Evolutionary conservation across 2,329 filamentous ascomycete species (phyloP).

Genomic region (Cadophora sp.): DNA sequence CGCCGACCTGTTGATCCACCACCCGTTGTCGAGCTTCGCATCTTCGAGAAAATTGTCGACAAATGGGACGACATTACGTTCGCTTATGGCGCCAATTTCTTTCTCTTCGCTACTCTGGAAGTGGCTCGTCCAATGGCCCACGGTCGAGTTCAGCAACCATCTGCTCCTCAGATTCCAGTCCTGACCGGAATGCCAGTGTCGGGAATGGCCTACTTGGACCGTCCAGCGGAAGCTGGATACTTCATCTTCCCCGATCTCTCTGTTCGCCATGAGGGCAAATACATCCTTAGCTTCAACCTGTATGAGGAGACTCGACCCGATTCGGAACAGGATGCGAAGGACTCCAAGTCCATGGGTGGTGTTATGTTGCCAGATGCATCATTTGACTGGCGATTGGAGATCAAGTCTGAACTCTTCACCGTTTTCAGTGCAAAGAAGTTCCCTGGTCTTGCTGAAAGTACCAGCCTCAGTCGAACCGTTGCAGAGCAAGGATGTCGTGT

Average conservation of each 20-base stretch:
- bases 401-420: constrained; percentile 85
- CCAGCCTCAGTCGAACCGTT: constrained; percentile 84
- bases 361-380: constrained; percentile 47
- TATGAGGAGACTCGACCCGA: constrained; percentile 89
- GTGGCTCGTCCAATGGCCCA: constrained; percentile 84
- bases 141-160: constrained; percentile 70
- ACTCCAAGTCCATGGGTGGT: constrained; percentile 49
- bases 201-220: constrained; percentile 94
- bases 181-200: constrained; percentile 94
- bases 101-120: constrained; percentile 92
- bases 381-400: constrained; percentile 86
- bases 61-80: constrained; percentile 75
- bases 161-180: constrained; percentile 74
- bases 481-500: constrained; percentile 97
- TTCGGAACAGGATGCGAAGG: constrained; percentile 65
- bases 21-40: constrained; percentile 88
- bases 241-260: constrained; percentile 98
- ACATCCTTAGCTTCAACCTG: constrained; percentile 88
- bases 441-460: constrained; percentile 90
- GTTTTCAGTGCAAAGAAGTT: constrained; percentile 99
- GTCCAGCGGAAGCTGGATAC: constrained; percentile 81
- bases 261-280: constrained; percentile 92
- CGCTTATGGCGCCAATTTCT: constrained; percentile 95
- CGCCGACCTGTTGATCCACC: constrained; percentile 58
- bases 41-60: constrained; percentile 72